Evolutionary conservation across 768 basidiomycete species (phyloP).

Genomic region (Boletus huronensis): DNA sequence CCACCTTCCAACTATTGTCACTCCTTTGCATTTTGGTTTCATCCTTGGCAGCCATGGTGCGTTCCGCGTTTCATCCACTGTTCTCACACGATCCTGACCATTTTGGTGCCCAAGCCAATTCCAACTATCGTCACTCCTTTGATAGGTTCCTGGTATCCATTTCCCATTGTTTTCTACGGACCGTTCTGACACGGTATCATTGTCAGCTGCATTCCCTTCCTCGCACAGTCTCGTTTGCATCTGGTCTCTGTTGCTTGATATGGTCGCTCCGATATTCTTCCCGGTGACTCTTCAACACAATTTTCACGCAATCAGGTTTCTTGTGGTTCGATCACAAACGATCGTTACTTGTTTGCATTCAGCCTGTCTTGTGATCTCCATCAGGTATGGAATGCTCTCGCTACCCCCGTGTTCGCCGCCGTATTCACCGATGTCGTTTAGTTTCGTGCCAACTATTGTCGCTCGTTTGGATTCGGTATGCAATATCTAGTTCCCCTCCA

Average conservation of each 20-base stretch:
- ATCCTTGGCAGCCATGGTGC: background rate
- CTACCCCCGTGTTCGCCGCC: too few relatives aligned
- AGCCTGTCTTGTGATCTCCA: background rate
- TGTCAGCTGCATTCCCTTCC: background rate
- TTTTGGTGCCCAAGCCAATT: background rate
- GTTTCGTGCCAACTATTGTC: background rate
- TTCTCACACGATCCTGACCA: background rate
- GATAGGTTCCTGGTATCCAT: background rate
- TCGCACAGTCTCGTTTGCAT: background rate
- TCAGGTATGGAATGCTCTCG: slow-evolving; percentile 1
- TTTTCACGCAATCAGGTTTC: background rate
- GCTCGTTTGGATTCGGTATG: slow-evolving; percentile 1
- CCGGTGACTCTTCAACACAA: background rate
- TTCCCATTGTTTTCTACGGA: background rate
- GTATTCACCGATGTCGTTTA: background rate
- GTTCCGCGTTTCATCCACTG: background rate
- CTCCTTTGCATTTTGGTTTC: slow-evolving; percentile 5
- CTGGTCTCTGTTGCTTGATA: background rate
- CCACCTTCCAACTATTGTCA: slow-evolving; percentile 15
- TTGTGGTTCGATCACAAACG: background rate
- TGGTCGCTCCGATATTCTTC: background rate
- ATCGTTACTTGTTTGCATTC: background rate
- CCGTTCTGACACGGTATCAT: background rate
- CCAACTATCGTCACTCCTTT: slow-evolving; percentile 19
- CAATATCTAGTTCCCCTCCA: background rate